Evolutionary conservation across 2,329 filamentous ascomycete genomes (phyloP).

Genomic region (Colletotrichum nymphaeae): DNA sequence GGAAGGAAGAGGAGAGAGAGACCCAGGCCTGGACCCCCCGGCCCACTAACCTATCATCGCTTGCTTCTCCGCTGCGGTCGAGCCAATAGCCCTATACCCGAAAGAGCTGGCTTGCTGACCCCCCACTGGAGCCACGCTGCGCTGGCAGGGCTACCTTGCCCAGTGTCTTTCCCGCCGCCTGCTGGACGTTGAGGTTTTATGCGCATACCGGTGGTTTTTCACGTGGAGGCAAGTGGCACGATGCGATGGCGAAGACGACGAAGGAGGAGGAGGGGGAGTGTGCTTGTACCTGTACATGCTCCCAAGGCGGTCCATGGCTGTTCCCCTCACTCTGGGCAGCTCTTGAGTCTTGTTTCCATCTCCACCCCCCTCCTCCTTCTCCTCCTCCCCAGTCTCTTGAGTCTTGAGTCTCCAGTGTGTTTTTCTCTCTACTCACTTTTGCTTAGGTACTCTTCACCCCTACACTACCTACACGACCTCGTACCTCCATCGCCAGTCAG

Average conservation of each 20-base stretch:
- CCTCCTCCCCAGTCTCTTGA: background rate
- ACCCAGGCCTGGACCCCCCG: constrained; percentile 22
- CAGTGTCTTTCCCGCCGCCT: constrained; percentile 17
- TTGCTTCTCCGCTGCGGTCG: constrained; percentile 21
- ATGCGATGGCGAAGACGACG: constrained; percentile 22
- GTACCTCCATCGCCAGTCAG: constrained; percentile 9
- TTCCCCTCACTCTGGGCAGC: too few species aligned
- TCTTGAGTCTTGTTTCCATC: too few species aligned
- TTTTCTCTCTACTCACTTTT: background rate
- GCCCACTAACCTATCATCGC: constrained; percentile 27
- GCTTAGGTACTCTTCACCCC: background rate
- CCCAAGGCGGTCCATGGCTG: background rate
- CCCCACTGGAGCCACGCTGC: constrained; percentile 26
- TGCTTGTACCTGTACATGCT: background rate
- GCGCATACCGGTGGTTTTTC: constrained; percentile 22
- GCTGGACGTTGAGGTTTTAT: constrained; percentile 33
- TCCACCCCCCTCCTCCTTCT: background rate
- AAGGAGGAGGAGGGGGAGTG: constrained; percentile 6
- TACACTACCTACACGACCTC: background rate
- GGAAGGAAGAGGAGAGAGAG: background rate
- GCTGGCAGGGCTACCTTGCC: constrained; percentile 35
- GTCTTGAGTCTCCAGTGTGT: background rate
- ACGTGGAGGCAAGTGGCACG: constrained; percentile 34
- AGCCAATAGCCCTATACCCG: constrained; percentile 31
- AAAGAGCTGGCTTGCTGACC: constrained; percentile 34